Evolutionary conservation across 257 asterid genomes (phyloP), one percentile per base, ranked within the genome.

Genomic region (Jacaranda mimosifolia): DNA sequence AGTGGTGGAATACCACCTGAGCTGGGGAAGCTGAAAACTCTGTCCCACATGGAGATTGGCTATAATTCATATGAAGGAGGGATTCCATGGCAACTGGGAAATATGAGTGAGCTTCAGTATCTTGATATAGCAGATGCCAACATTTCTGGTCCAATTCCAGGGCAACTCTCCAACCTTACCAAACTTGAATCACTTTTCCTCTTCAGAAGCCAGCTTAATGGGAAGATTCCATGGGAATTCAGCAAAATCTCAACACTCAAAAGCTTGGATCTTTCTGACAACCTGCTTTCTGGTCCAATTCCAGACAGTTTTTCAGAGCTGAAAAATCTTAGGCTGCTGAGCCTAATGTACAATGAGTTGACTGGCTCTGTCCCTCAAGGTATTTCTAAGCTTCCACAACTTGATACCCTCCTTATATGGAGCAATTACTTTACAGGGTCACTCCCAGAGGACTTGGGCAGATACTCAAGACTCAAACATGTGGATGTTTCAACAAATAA

Each of bases 261-360:
- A 84, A 96, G 99, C 84, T 85, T 96, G 91, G 99, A 96, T 90
- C 98, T 96, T 88, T 96, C 99, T 3, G 99, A 91, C 72, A 96
- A 96, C 80, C 71, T 85, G 12, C 90, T 96, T 62, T 88, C 91
- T 52, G 99, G 99, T 5, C 66, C 85, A 12, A 85, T 96, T 49
- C 99, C 99, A 5, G 96, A 90, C 49, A 90, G 90, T 56, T 89
- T 96, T 43, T 93, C 98, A 0, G 94, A 87, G 79, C 55, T 96
- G 79, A 87, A 84, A 79, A 96, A 86, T 74, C 90, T 96, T 0
- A 88, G 67, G 63, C 57, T 96, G 79, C 84, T 96, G 79, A 93
- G 99, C 66, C 80, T 96, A 46, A 96, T 96, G 99, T 96, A 87
- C 79, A 96, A 96, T 87, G 90, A 90, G 69, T 52, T 96, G 80